Evolutionary conservation across 495 filamentous ascomycete genomes (phyloP).

Genomic region (Talaromyces liani): DNA sequence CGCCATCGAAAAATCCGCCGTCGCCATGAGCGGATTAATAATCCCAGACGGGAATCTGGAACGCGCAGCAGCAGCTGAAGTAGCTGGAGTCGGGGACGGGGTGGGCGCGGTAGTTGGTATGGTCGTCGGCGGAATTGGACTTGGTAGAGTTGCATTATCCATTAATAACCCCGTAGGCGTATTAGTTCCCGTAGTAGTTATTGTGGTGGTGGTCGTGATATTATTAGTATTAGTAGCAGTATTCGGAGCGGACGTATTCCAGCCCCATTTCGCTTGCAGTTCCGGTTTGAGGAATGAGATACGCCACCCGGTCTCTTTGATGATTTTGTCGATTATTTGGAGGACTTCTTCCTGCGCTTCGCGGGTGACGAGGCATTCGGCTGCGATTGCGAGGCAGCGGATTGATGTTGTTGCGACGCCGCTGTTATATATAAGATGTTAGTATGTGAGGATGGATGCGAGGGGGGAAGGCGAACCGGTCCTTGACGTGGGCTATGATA

Average conservation of each 20-base stretch:
- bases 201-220: background rate
- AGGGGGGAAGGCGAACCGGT: conserved; percentile 38
- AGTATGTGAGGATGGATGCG: background rate
- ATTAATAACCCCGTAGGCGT: conserved; percentile 8
- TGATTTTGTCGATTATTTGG: conserved; percentile 65
- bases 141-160: conserved; percentile 17
- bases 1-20: conserved; percentile 63
- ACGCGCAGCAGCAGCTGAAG: conserved; percentile 11
- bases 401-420: conserved; percentile 71
- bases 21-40: conserved; percentile 57
- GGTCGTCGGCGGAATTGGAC: conserved; percentile 1
- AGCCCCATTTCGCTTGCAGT: conserved; percentile 72
- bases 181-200: conserved; percentile 14
- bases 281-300: conserved; percentile 59
- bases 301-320: conserved; percentile 72
- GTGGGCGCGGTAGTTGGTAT: background rate
- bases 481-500: conserved; percentile 76
- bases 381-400: conserved; percentile 70
- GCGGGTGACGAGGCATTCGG: conserved; percentile 59
- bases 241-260: conserved; percentile 36
- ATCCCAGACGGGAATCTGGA: conserved; percentile 37
- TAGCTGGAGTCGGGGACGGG: conserved; percentile 12
- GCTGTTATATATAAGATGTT: conserved; percentile 32
- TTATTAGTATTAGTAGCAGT: background rate
- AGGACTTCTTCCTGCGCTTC: conserved; percentile 79